Evolutionary conservation across 345 rosid genomes (phyloP), one percentile per base, ranked within the genome.

Genomic region (Mangifera indica): DNA sequence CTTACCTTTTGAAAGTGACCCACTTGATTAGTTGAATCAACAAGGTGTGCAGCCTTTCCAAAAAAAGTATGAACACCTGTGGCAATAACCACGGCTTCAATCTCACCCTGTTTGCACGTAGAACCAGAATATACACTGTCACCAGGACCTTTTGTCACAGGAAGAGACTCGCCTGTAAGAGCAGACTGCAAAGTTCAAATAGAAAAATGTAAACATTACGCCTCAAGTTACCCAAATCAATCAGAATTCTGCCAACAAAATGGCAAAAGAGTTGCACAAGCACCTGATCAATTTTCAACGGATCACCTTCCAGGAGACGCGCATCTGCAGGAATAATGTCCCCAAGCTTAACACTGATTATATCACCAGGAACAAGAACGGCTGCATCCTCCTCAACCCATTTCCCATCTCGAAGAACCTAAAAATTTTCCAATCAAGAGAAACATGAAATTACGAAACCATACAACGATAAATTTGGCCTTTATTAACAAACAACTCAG

Each of bases 21-120:
- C n/a, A 84, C 90, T 84, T 93, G 97, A 83, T 92, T 88, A 0
- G 98, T 92, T 60, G 86, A 70, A 78, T 92, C 97, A 34, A 92
- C 97, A 24, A 92, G 93, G 63, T 92, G 95, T 46, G 97, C 97
- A 78, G 97, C 97, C 84, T 87, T 92, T 66, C 96, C 96, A 10
- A 92, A 92, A 85, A 92, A 92, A 11, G 97, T 92, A 76, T 92
- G 97, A 37, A 92, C 97, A 29, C 97, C 97, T 0, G 96, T 92
- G 75, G 96, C 97, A 71, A 92, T 89, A n/a, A 92, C 93, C 48
- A 92, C 87, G 5, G 95, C 95, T 81, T 89, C 97, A 73, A 92
- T 89, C 81, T 92, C 97, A 76, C 97, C 97, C 72, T 92, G 97
- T 74, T 92, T 92, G 76, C 96, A 92, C 10, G 97, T 92, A 15